Conservation (phyloP, 371 early-diverging fungal genomes). For the Lichtheimia hyalospora region DNA sequence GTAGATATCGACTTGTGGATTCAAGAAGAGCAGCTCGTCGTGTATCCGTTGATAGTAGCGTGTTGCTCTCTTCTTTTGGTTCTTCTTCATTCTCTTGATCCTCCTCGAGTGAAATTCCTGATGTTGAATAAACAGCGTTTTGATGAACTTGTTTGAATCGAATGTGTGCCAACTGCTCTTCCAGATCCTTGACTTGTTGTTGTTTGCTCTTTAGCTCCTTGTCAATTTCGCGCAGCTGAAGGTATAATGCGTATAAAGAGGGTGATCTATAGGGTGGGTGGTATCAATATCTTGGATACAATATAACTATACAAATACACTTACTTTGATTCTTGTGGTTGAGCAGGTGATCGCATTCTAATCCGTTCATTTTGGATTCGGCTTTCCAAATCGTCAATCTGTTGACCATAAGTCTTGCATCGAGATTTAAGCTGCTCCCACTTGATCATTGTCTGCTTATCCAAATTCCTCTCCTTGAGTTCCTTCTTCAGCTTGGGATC, state of each 20-base stretch:
- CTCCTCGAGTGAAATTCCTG: constrained; percentile 14
- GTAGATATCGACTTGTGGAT: constrained; percentile 5
- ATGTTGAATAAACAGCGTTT: neutral
- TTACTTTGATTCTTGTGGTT: constrained; percentile 8
- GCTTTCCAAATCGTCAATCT: constrained; percentile 15
- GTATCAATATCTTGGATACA: no score
- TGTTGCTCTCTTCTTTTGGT: neutral
- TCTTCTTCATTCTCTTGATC: neutral
- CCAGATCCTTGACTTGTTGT: constrained; percentile 18
- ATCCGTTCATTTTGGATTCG: constrained; percentile 9
- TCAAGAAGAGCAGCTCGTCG: neutral
- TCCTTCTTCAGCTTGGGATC: constrained; percentile 7
- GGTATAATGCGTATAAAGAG: constrained; percentile 28
- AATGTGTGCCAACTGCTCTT: constrained; percentile 18
- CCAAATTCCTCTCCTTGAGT: constrained; percentile 2
- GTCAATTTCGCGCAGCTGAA: constrained; percentile 32
- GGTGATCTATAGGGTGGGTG: constrained; percentile 13
- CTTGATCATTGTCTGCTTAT: neutral
- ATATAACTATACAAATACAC: neutral
- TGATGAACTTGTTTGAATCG: constrained; percentile 10
- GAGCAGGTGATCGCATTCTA: neutral
- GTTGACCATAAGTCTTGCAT: constrained; percentile 4
- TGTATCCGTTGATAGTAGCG: neutral
- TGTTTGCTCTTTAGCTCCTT: constrained; percentile 17
- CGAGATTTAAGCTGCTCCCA: constrained; percentile 3